Percentiles rank a stretch among this genome's conserved stretches.
phyloP scores from a whole-genome alignment of 1,284 basidiomycete species.

The Heimioporus punctisporus region DNA sequence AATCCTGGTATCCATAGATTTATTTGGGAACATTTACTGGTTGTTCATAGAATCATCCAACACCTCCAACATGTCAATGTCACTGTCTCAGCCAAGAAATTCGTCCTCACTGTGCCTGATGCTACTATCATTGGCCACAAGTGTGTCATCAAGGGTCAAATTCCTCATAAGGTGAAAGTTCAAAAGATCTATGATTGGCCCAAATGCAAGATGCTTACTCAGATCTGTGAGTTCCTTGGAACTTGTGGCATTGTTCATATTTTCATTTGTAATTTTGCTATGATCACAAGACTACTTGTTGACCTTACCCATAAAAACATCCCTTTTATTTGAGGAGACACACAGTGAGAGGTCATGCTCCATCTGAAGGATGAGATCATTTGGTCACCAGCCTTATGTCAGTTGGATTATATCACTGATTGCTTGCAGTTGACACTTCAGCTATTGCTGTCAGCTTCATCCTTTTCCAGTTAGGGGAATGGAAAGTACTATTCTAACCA shows the following conservation, averaged over 20 bases:
- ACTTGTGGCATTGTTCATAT: background rate
- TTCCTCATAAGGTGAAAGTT: background rate
- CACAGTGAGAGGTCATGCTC: slow-evolving; percentile 23
- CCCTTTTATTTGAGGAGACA: slow-evolving; percentile 22
- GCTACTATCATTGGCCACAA: slow-evolving; percentile 27
- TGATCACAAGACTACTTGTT: slow-evolving; percentile 23
- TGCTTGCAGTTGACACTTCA: slow-evolving; percentile 39
- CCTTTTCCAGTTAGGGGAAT: slow-evolving; percentile 31
- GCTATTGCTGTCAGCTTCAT: slow-evolving; percentile 34
- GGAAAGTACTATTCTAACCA: slow-evolving; percentile 19
- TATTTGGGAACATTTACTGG: slow-evolving; percentile 23
- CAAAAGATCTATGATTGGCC: background rate
- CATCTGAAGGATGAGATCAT: slow-evolving; percentile 29
- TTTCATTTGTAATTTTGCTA: slow-evolving; percentile 33
- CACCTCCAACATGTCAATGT: slow-evolving; percentile 19
- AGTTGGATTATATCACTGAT: slow-evolving; percentile 16
- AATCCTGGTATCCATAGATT: slow-evolving; percentile 18
- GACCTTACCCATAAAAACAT: slow-evolving; percentile 29
- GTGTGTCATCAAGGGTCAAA: slow-evolving; percentile 17
- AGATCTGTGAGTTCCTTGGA: background rate
- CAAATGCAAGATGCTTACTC: background rate
- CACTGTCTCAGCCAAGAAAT: slow-evolving; percentile 30
- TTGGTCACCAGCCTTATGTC: slow-evolving; percentile 19
- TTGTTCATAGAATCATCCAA: background rate
- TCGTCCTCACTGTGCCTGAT: slow-evolving; percentile 17